A percentile compares a stretch with the other conserved stretches of the same genome.
Conservation (phyloP, 169 alveolate genomes). For the Toxoplasma gondii region DNA sequence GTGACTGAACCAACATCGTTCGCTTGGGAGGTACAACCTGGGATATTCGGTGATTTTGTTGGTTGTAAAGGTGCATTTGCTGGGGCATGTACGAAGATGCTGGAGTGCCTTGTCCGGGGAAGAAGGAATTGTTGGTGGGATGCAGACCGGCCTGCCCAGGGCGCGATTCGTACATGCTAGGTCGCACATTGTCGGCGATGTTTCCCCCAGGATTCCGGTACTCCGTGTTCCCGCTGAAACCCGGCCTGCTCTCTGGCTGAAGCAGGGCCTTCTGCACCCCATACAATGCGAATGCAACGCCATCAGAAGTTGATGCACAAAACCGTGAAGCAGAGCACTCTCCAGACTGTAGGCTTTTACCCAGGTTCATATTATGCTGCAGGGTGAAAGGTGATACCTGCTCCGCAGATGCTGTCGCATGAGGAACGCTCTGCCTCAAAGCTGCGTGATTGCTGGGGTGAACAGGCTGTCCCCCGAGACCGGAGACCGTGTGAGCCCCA, state of each 20-base stretch:
- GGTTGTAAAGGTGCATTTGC: background rate
- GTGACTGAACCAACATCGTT: background rate
- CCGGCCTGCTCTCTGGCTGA: background rate
- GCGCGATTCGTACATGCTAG: background rate
- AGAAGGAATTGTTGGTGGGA: background rate
- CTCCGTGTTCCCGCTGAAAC: background rate
- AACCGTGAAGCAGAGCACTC: background rate
- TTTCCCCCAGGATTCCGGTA: background rate
- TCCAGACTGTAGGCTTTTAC: background rate
- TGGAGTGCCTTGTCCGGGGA: background rate
- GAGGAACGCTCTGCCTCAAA: background rate
- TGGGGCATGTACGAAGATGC: background rate
- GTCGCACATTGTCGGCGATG: background rate
- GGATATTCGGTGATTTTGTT: background rate
- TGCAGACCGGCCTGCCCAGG: background rate
- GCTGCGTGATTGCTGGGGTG: background rate
- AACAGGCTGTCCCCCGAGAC: background rate
- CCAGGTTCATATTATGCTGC: background rate
- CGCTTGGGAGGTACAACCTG: background rate
- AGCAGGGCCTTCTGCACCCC: background rate
- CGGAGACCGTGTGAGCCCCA: background rate
- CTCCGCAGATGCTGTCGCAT: background rate
- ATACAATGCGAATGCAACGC: background rate
- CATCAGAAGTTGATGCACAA: background rate
- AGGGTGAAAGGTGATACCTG: background rate